A percentile compares a stretch with the other conserved stretches of the same genome.
Conservation (phyloP, 768 basidiomycete species). For the Lactarius hatsudake region DNA sequence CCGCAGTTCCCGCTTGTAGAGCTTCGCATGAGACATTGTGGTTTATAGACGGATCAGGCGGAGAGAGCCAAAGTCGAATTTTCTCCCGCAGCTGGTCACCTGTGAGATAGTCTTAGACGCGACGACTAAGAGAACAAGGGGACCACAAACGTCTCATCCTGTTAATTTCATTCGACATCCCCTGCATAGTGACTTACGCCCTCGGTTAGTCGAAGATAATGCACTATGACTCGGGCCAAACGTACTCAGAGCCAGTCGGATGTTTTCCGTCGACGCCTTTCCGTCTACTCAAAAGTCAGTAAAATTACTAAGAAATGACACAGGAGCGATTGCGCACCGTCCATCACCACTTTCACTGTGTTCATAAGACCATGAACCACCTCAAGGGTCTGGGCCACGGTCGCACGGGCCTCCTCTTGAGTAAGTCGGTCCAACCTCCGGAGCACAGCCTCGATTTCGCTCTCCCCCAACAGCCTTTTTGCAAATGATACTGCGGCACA, state of each 20-base stretch:
- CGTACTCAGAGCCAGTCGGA: not conserved
- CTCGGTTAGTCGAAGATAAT: not conserved
- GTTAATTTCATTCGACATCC: not conserved
- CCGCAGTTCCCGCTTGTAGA: not conserved
- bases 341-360: slow-evolving; percentile 14
- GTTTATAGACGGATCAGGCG: not conserved
- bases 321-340: not conserved
- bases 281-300: not conserved
- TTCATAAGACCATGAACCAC: slow-evolving; percentile 12
- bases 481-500: not conserved
- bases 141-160: slow-evolving; percentile 9
- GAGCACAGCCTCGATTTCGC: slow-evolving; percentile 2
- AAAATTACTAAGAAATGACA: not conserved
- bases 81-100: not conserved
- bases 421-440: slow-evolving; percentile 18
- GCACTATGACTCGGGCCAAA: not conserved
- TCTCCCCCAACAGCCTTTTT: slow-evolving; percentile 3
- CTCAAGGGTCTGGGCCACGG: slow-evolving; percentile 9
- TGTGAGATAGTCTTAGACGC: not conserved
- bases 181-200: slow-evolving; percentile 8
- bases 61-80: not conserved
- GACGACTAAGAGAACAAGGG: no score
- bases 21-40: not conserved
- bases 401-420: slow-evolving; percentile 4
- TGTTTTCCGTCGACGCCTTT: not conserved